phyloP scores from a whole-genome alignment of 148 eudicot genomes.

The Linanthus parryae region DNA sequence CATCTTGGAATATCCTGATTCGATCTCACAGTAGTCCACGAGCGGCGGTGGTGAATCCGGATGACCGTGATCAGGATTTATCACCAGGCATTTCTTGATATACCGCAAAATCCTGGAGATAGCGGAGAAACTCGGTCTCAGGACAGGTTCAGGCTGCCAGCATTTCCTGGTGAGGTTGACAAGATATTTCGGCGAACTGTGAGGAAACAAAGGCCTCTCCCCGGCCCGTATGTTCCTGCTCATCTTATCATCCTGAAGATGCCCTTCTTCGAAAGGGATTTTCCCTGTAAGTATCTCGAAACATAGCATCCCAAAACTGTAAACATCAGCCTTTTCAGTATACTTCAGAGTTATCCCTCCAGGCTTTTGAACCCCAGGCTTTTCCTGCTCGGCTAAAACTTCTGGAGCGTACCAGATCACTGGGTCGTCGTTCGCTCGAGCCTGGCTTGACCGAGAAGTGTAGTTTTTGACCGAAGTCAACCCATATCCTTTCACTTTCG shows the following conservation, averaged over 20 bases:
- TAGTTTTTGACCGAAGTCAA: constrained; percentile 28
- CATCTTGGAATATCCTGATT: constrained; percentile 28
- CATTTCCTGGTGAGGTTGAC: constrained; percentile 45
- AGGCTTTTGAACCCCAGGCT: constrained; percentile 14
- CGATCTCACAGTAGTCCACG: constrained; percentile 55
- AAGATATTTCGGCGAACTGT: constrained; percentile 50
- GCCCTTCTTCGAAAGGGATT: constrained; percentile 54
- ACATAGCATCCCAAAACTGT: constrained; percentile 67
- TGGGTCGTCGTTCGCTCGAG: constrained; percentile 19
- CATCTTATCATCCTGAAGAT: constrained; percentile 64
- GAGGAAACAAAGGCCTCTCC: constrained; percentile 60
- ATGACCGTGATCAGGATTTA: constrained; percentile 45
- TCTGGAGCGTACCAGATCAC: constrained; percentile 67
- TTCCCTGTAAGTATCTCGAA: constrained; percentile 66
- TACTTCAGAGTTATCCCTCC: constrained; percentile 22
- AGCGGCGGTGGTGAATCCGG: constrained; percentile 41
- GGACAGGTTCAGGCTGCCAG: constrained; percentile 56
- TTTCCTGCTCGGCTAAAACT: constrained; percentile 54
- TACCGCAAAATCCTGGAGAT: constrained; percentile 55
- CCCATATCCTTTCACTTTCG: constrained; percentile 48
- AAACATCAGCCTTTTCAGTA: constrained; percentile 64
- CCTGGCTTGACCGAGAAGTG: constrained; percentile 16
- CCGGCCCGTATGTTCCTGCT: constrained; percentile 57
- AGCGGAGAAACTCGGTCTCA: constrained; percentile 50
- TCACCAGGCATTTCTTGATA: constrained; percentile 40